phyloP scores from a whole-genome alignment of 2,329 filamentous ascomycete species.

The Epichloe brachyelytri region DNA sequence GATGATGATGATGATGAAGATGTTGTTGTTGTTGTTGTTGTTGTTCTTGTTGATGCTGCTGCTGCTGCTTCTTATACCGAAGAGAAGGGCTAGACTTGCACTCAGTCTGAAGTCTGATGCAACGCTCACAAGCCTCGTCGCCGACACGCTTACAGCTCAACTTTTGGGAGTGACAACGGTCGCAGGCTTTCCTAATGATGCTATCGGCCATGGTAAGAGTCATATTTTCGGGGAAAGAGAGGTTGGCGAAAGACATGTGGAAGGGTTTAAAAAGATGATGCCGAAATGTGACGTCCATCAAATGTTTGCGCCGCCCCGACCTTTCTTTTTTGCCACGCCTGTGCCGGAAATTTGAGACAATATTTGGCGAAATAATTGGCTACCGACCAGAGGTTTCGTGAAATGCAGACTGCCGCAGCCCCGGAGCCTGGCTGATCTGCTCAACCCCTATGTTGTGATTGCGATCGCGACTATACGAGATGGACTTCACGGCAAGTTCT shows the following conservation, averaged over 20 bases:
- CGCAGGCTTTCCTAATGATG: conserved; percentile 30
- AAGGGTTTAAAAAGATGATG: conserved; percentile 16
- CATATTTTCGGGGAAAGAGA: conserved; percentile 11
- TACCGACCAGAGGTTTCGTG: conserved; percentile 2
- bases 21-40: conserved; percentile 9
- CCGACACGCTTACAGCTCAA: conserved; percentile 30
- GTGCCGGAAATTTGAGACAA: conserved; percentile 3
- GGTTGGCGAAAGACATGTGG: conserved; percentile 16
- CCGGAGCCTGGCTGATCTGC: background rate
- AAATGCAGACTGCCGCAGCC: conserved; percentile 7
- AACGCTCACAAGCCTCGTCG: conserved; percentile 29
- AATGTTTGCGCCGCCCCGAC: conserved; percentile 5
- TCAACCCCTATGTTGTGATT: background rate
- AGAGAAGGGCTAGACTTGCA: conserved; percentile 33
- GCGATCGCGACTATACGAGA: background rate
- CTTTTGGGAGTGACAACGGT: conserved; percentile 34
- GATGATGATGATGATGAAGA: conserved; percentile 17
- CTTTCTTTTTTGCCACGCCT: background rate
- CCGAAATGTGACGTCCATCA: conserved; percentile 9
- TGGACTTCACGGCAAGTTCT: background rate
- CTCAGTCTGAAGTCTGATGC: conserved; percentile 25
- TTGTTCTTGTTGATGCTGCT: conserved; percentile 13
- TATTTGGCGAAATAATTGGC: conserved; percentile 6
- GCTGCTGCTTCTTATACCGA: conserved; percentile 23
- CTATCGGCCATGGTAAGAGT: conserved; percentile 24